Evolutionary conservation across 2,329 filamentous ascomycete species (phyloP), one percentile per base, ranked within the genome.

Genomic region (Fulvia fulva): DNA sequence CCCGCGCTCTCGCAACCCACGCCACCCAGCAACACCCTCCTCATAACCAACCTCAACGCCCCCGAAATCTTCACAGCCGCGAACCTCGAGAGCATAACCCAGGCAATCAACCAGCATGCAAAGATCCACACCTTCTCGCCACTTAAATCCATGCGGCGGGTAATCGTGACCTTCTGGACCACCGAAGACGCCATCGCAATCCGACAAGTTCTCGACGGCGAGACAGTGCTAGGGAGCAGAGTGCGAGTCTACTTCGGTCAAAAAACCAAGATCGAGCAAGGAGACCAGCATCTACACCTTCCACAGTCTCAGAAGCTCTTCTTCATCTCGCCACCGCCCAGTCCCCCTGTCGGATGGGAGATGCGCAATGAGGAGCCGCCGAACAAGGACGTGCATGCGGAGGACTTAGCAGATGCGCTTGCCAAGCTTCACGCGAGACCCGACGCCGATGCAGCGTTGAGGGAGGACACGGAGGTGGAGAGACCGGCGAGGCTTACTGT

Each of bases 61-160:
- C 76, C 81, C 59, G 85, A 88, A 68, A 86, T 91, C 77, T 94
- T 93, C 80, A 80, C 83, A 58, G 80, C 88, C 19, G 82, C 87
- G 62, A 91, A 90, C 75, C 81, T 93, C 59, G 83, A 88, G 67
- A 85, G 83, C 60, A 89, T 93, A 68, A 87, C 86, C 71, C 81
- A 86, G 55, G 84, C 90, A 59, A 86, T 94, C 73, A 78, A 83
- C 68, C 74, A 82, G 51, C 84, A 86, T n/a, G 87, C 88, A 2
- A 81, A 85, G 52, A 85, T 93, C 63, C 87, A 90, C 76, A 85
- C 87, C 59, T 94, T 89, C 81, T 84, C 88, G 11, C 90, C 90
- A 0, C 83, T 94, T 62, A 90, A 90, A 73, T 91, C 88, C 6
- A 91, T 94, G 80, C 84, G 87, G 63, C 87, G 90, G 72, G 91